Percentiles rank a stretch among this genome's conserved stretches.
Conservation (phyloP, 169 alveolate species). For the Plasmodium fragile region DNA sequence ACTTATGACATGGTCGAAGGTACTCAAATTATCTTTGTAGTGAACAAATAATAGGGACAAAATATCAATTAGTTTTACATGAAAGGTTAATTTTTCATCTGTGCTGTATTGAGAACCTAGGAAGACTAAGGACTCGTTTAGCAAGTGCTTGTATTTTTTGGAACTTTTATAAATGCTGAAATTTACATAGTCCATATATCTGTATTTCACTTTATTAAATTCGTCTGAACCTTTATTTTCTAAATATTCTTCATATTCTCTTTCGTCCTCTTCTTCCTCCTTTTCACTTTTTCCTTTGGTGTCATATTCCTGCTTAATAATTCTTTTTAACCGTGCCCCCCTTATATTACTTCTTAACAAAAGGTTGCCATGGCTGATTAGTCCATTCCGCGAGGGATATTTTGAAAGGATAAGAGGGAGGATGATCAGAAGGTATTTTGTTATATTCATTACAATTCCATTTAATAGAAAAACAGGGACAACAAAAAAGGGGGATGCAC, state of each 20-base stretch:
- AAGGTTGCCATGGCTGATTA: neutral
- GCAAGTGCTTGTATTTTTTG: constrained; percentile 24
- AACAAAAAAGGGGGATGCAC: neutral
- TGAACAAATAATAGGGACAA: constrained; percentile 51
- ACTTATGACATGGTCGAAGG: constrained; percentile 45
- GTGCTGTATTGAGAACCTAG: constrained; percentile 59
- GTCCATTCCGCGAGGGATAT: neutral
- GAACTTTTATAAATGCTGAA: constrained; percentile 41
- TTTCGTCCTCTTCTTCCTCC: constrained; percentile 22
- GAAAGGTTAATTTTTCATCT: constrained; percentile 48
- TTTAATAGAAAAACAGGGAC: constrained; percentile 35
- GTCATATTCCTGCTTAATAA: constrained; percentile 14
- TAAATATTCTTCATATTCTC: constrained; percentile 34
- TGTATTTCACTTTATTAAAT: constrained; percentile 64
- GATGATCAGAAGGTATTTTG: constrained; percentile 25
- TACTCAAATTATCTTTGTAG: constrained; percentile 46
- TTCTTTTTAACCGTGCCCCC: constrained; percentile 9
- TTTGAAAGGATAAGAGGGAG: constrained; percentile 19
- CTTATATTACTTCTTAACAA: neutral
- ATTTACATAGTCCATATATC: constrained; percentile 53
- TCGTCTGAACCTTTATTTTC: constrained; percentile 31
- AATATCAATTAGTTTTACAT: constrained; percentile 63
- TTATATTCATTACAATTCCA: constrained; percentile 69
- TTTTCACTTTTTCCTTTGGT: neutral
- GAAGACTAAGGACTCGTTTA: constrained; percentile 58